Evolutionary conservation across 495 filamentous ascomycete genomes (phyloP).

Genomic region (Neurospora hispaniola): DNA sequence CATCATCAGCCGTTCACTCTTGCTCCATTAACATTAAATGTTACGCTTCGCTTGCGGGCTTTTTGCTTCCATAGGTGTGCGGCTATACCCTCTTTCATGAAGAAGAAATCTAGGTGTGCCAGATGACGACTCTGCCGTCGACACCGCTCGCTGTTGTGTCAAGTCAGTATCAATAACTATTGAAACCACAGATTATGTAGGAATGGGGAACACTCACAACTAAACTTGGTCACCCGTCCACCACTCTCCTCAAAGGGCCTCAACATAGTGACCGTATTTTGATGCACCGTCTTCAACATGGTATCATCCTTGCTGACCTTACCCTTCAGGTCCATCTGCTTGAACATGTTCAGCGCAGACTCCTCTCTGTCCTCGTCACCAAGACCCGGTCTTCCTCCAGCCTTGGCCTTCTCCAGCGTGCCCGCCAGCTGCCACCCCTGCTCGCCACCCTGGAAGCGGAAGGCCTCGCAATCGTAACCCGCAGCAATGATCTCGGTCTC

Average conservation of each 20-base stretch:
- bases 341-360: slow-evolving; percentile 96
- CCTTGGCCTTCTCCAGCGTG: slow-evolving; percentile 63
- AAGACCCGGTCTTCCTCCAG: slow-evolving; percentile 35
- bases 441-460: slow-evolving; percentile 73
- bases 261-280: slow-evolving; percentile 87
- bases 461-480: slow-evolving; percentile 92
- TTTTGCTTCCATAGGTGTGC: background rate
- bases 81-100: slow-evolving; percentile 2
- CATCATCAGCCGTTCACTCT: background rate
- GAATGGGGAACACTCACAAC: slow-evolving; percentile 52
- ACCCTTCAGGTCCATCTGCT: slow-evolving; percentile 95
- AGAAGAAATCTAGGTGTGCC: slow-evolving; percentile 27
- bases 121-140: slow-evolving; percentile 89
- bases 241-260: slow-evolving; percentile 59
- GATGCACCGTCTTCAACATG: slow-evolving; percentile 88
- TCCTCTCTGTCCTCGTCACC: slow-evolving; percentile 39
- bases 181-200: background rate
- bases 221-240: slow-evolving; percentile 65
- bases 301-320: slow-evolving; percentile 72
- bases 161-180: slow-evolving; percentile 28
- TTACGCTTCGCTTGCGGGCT: background rate
- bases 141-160: slow-evolving; percentile 65
- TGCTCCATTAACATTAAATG: background rate
- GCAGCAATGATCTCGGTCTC: slow-evolving; percentile 93
- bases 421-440: slow-evolving; percentile 80